Evolutionary conservation across 495 filamentous ascomycete genomes (phyloP), one percentile per base, ranked within the genome.

Genomic region (Penicillium subrubescens): DNA sequence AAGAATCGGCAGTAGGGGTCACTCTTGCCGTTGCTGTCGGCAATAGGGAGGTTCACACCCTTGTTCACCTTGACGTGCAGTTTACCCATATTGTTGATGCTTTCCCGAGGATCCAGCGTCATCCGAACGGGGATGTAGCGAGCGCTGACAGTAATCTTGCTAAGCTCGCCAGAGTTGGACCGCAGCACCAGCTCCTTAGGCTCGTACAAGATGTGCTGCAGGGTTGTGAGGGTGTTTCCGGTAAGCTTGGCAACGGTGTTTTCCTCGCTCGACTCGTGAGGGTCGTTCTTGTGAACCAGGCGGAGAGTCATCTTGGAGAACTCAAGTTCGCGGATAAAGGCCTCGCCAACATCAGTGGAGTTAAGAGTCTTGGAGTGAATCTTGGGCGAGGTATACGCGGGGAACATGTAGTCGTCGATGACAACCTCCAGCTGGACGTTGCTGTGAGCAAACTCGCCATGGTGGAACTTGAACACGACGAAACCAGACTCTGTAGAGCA

Each of bases 61-160:
- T 96, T 92, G 54, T 97, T 78, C n/a, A 98, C 82, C 65, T 97
- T 92, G 52, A 98, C 90, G 11, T 92, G 90, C 34, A 99, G 86
- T 57, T 86, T 92, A 60, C 95, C 95, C 89, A 95, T 94, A 78
- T 99, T 99, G 85, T 96, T 98, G 82, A 98, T 97, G 74, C 92
- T 96, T 78, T 99, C 95, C 67, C 84, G 90, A 2, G 94, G 92
- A 71, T 98, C 93, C 59, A 99, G 90, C 59, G 85, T 84, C 95
- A 99, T 99, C 77, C 89, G 86, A 54, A 97, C 86, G 0, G 95
- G 95, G 19, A 98, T 89, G 71, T 97, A 99, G 71, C 96, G 96
- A 66, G 97, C 84, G 79, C 90, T 93, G 67, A 98, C 91, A 59
- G 88, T 94, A 73, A 99, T 78, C 71, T 87, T 93, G 81, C 88